These are phyloP conservation scores for Castanospermum australe DNA, from an alignment of 306 rosid species.

Conservation along the genomic window DNA sequence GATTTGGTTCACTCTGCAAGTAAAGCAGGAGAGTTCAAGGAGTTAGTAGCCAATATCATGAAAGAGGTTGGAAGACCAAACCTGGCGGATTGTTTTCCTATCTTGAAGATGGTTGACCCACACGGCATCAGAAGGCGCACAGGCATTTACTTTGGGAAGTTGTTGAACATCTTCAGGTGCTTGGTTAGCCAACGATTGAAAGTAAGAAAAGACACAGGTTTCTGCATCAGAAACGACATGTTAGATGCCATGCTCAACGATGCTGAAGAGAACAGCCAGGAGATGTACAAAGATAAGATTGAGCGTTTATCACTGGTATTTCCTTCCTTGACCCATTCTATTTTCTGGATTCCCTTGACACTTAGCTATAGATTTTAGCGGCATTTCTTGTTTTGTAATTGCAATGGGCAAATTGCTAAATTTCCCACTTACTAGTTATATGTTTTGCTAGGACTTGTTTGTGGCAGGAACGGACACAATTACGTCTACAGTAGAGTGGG, in stretches of 20 bases:
- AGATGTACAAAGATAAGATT: not conserved
- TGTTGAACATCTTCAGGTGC: too few species aligned
- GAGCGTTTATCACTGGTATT: slow-evolving; percentile 20
- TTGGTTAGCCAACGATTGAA: slow-evolving; percentile 3
- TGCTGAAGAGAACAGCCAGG: slow-evolving; percentile 9
- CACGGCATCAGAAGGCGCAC: slow-evolving; percentile 27
- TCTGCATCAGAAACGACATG: not conserved
- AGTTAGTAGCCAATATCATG: slow-evolving; percentile 8
- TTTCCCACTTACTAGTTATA: not conserved
- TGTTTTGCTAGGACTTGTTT: slow-evolving; percentile 31
- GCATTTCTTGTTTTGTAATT: not conserved
- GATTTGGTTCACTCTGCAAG: slow-evolving; percentile 36
- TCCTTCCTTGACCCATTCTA: too few species aligned
- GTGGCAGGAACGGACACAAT: slow-evolving; percentile 45
- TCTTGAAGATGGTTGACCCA: slow-evolving; percentile 32
- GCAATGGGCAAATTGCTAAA: too few species aligned
- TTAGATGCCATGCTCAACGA: slow-evolving; percentile 33
- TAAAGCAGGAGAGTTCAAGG: slow-evolving; percentile 26
- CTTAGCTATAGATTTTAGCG: not conserved
- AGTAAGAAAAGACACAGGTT: not conserved
- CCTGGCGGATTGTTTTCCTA: slow-evolving; percentile 33
- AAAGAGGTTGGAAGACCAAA: slow-evolving; percentile 34
- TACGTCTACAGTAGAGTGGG: slow-evolving; percentile 31
- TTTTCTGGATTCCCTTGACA: too few species aligned
- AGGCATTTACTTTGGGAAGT: not conserved